phyloP scores from a whole-genome alignment of 257 asterid genomes.

The Nicotiana obtusifolia region DNA sequence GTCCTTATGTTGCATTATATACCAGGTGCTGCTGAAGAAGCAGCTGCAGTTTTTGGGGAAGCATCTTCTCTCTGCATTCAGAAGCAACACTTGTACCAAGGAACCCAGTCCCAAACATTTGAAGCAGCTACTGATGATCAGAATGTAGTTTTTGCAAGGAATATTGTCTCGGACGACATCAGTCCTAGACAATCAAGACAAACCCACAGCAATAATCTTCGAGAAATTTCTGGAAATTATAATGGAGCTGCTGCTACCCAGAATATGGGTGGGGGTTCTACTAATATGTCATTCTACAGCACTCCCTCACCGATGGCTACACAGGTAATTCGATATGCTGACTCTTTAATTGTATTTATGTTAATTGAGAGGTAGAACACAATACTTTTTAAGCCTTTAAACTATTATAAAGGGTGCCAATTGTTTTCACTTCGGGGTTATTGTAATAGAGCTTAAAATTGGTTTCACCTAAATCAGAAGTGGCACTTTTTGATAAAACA shows the following conservation, averaged over 20 bases:
- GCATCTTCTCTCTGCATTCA: slow-evolving; percentile 67
- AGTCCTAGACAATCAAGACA: slow-evolving; percentile 71
- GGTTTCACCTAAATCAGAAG: neutral
- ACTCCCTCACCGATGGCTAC: slow-evolving; percentile 89
- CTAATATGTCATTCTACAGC: slow-evolving; percentile 55
- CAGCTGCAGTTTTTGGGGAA: slow-evolving; percentile 74
- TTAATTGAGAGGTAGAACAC: neutral
- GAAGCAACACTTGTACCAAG: slow-evolving; percentile 55
- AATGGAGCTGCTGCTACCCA: slow-evolving; percentile 49
- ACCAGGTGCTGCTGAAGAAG: slow-evolving; percentile 95
- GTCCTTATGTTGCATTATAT: slow-evolving; percentile 13
- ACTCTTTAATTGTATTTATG: neutral
- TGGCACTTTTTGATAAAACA: neutral
- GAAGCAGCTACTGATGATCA: slow-evolving; percentile 49
- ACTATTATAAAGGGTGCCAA: neutral
- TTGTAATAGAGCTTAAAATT: neutral
- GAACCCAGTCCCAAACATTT: slow-evolving; percentile 39
- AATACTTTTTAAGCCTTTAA: neutral
- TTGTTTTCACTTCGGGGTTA: neutral
- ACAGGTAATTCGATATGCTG: slow-evolving; percentile 46
- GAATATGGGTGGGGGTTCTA: slow-evolving; percentile 45
- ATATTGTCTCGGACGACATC: slow-evolving; percentile 48
- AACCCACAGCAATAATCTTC: slow-evolving; percentile 40
- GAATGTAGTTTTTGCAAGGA: slow-evolving; percentile 35
- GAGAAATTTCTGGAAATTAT: slow-evolving; percentile 65